Evolutionary conservation across 495 filamentous ascomycete genomes (phyloP).

Genomic region (Penicillium riverlandense): DNA sequence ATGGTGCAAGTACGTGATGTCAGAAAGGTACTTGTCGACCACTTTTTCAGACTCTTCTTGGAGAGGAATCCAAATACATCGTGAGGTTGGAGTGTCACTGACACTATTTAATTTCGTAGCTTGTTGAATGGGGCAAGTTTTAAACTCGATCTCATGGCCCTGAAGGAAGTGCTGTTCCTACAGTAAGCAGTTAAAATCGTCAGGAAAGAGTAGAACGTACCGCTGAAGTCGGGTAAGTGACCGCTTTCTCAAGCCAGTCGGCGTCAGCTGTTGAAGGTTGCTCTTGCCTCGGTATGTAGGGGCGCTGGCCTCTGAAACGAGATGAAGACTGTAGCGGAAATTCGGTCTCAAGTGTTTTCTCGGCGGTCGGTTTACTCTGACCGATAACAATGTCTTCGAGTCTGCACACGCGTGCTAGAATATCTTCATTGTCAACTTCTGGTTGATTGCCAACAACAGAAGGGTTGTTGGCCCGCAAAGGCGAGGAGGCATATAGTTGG

Average conservation of each 20-base stretch:
- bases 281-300: neutral
- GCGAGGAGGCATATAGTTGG: constrained; percentile 8
- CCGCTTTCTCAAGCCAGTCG: constrained; percentile 12
- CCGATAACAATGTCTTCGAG: constrained; percentile 20
- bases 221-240: constrained; percentile 5
- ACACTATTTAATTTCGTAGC: neutral
- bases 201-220: constrained; percentile 2
- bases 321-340: neutral
- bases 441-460: neutral
- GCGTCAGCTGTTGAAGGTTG: constrained; percentile 4
- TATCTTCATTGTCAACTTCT: constrained; percentile 4
- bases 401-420: constrained; percentile 12
- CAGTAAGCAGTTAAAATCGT: too few relatives aligned
- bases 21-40: constrained; percentile 33
- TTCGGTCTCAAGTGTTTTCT: neutral
- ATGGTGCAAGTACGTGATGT: constrained; percentile 33
- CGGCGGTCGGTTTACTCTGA: neutral
- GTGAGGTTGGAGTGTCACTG: neutral
- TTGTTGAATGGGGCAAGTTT: constrained; percentile 4
- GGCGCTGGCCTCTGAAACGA: neutral
- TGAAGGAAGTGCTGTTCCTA: neutral
- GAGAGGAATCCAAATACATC: constrained; percentile 32
- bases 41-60: constrained; percentile 31
- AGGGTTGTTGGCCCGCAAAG: neutral
- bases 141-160: constrained; percentile 7